Base-by-base conservation (phyloP, 1,284 basidiomycete genomes). In the Austroboletus rostrupii region DNA sequence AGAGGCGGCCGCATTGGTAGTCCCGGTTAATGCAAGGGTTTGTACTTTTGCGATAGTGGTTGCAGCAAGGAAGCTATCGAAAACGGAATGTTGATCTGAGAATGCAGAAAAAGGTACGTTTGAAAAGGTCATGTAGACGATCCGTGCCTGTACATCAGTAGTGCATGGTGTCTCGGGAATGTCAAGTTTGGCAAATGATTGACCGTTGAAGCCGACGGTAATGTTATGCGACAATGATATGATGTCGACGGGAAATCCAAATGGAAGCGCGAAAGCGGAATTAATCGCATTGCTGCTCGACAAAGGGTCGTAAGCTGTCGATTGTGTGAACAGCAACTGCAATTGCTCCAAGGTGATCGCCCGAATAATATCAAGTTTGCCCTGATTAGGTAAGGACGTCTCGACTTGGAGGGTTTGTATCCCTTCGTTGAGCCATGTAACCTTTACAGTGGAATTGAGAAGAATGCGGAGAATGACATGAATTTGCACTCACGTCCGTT, bases 361-460 rank as follows among this genome's bases (percentile, higher is more conserved):
- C 55, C 81, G 78, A 67, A 90, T 90, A 61, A 90, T 73, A 36
- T 79, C 67, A 54, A 85, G 75, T 21, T 71, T 67, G 28, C 85
- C 82, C 53, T 73, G 77, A 55, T 87, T 85, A 1, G 87, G 89
- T 36, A 91, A 72, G 17, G 77, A 69, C 0, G 87, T 80, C 3
- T 70, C 67, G 4, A 90, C 73, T 46, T 73, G 66, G n/a, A 91
- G 78, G 35, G 73, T 70, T 68, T 83, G 81, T 64, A 91, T 88
- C 28, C 80, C 88, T 43, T 85, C 78, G 62, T 89, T 88, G 23
- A 91, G 71, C 87, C 88, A 91, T 2, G 78, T 77, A 14, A 85
- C 82, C 81, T 83, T 49, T 37, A n/a, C n/a, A 14, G 20, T 4
- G 11, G 14, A 35, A 16, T 26, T 59, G 19, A 64, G 57, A 23